Conservation (phyloP, 202 grass and related monocot genomes). For the Hordeum pubiflorum region DNA sequence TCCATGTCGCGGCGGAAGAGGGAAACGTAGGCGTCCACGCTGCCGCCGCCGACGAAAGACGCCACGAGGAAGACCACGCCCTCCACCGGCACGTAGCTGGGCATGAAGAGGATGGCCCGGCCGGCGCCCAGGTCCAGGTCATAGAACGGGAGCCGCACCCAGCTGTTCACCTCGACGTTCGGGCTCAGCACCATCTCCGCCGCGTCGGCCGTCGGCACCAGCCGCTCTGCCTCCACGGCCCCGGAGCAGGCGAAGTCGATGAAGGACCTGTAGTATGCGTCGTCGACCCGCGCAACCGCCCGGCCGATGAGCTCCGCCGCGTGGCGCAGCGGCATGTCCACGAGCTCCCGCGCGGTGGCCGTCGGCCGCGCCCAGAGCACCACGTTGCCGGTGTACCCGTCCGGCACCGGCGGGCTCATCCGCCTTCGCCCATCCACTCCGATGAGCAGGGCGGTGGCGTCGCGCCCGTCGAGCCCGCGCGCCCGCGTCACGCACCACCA, state of each 20-base stretch:
- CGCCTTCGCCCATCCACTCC: constrained; percentile 35
- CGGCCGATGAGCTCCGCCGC: constrained; percentile 33
- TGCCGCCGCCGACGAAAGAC: constrained; percentile 32
- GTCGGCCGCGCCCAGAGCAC: constrained; percentile 48
- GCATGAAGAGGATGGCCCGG: constrained; percentile 45
- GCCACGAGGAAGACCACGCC: constrained; percentile 36
- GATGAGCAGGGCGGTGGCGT: constrained; percentile 27
- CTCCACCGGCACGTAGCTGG: constrained; percentile 41
- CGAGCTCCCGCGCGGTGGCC: constrained; percentile 15
- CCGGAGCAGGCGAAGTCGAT: constrained; percentile 36
- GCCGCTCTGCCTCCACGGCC: constrained; percentile 19
- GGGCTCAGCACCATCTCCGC: constrained; percentile 36
- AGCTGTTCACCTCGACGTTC: constrained; percentile 50
- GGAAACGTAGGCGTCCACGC: constrained; percentile 47
- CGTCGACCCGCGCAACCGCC: constrained; percentile 25
- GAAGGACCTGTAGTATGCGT: constrained; percentile 44
- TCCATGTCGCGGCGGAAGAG: constrained; percentile 26
- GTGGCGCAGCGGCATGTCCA: not conserved
- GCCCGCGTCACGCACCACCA: constrained; percentile 34
- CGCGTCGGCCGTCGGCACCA: constrained; percentile 26
- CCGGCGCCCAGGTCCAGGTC: constrained; percentile 49
- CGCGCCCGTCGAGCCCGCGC: not conserved
- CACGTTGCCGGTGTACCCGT: constrained; percentile 38
- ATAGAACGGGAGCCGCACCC: constrained; percentile 46
- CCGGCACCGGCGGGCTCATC: constrained; percentile 15